phyloP scores from a whole-genome alignment of 2,329 filamentous ascomycete species.

The Phialocephala subalpina region DNA sequence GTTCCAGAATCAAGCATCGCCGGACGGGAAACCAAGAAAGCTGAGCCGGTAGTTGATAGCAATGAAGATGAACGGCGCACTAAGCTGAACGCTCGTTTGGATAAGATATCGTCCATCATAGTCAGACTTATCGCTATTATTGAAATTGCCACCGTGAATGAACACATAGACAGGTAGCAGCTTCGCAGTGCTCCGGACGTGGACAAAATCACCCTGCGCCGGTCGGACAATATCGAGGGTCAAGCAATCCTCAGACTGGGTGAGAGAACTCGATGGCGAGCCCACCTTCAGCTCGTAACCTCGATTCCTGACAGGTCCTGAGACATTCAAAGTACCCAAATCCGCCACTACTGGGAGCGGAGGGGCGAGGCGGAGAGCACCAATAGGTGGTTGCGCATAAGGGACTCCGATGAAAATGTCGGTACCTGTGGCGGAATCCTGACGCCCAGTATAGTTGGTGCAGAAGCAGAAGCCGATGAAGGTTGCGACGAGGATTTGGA shows the following conservation, averaged over 20 bases:
- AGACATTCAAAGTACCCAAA: slow-evolving; percentile 21
- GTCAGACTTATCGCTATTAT: slow-evolving; percentile 29
- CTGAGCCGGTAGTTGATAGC: slow-evolving; percentile 46
- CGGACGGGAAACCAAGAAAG: slow-evolving; percentile 36
- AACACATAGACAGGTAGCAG: slow-evolving; percentile 63
- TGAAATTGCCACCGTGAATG: slow-evolving; percentile 61
- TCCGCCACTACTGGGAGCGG: slow-evolving; percentile 8
- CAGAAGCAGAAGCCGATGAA: background rate
- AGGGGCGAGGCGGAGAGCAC: slow-evolving; percentile 22
- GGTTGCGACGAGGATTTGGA: no score
- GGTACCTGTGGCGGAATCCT: slow-evolving; percentile 9
- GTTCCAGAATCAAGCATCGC: slow-evolving; percentile 47
- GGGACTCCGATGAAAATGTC: slow-evolving; percentile 39
- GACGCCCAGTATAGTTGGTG: slow-evolving; percentile 13
- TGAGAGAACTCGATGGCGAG: background rate
- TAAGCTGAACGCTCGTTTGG: slow-evolving; percentile 16
- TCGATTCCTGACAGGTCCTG: slow-evolving; percentile 30
- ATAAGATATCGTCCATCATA: slow-evolving; percentile 27
- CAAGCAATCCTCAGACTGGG: slow-evolving; percentile 46
- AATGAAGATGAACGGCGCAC: slow-evolving; percentile 46
- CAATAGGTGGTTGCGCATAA: slow-evolving; percentile 24
- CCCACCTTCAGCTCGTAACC: slow-evolving; percentile 18
- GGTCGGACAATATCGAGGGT: slow-evolving; percentile 49
- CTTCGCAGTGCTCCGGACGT: background rate
- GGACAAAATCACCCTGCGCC: slow-evolving; percentile 8